Percentiles rank a stretch among this genome's conserved stretches.
These are phyloP conservation scores for Fusarium coffeatum DNA, from an alignment of 2,329 filamentous ascomycete genomes.

Conservation along the genomic window DNA sequence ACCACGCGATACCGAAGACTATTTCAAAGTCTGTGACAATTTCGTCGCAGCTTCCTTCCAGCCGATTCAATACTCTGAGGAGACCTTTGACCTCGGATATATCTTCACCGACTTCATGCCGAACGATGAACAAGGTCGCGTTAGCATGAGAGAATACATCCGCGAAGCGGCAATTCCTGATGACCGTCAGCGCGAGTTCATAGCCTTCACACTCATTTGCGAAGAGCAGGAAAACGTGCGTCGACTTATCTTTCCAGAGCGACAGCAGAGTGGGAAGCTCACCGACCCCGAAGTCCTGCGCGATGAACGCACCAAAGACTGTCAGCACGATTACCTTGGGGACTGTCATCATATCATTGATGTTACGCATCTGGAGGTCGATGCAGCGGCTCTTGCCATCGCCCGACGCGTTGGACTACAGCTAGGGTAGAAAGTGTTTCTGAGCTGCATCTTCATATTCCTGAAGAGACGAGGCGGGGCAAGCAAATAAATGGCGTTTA, in stretches of 20 bases:
- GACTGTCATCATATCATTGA: neutral
- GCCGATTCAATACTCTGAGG: neutral
- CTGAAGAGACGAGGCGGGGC: neutral
- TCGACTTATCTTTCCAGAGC: neutral
- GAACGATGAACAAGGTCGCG: accelerated
- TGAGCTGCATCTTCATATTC: neutral
- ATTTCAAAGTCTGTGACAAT: accelerated
- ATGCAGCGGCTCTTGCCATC: neutral
- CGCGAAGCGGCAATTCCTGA: neutral
- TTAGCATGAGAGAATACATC: neutral
- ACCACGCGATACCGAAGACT: neutral
- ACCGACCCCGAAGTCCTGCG: neutral
- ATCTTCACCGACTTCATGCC: neutral
- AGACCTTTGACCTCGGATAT: neutral
- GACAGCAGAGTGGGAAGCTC: neutral
- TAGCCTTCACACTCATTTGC: neutral
- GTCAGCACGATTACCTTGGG: neutral
- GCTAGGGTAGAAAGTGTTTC: neutral
- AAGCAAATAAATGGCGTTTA: neutral
- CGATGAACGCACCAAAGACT: neutral
- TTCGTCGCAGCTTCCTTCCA: neutral
- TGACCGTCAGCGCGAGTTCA: neutral
- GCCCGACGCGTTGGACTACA: neutral
- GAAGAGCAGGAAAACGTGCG: neutral
- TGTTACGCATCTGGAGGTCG: neutral